Conservation (phyloP, 371 early-diverging fungal genomes). For the Rhizopus microsporus region DNA sequence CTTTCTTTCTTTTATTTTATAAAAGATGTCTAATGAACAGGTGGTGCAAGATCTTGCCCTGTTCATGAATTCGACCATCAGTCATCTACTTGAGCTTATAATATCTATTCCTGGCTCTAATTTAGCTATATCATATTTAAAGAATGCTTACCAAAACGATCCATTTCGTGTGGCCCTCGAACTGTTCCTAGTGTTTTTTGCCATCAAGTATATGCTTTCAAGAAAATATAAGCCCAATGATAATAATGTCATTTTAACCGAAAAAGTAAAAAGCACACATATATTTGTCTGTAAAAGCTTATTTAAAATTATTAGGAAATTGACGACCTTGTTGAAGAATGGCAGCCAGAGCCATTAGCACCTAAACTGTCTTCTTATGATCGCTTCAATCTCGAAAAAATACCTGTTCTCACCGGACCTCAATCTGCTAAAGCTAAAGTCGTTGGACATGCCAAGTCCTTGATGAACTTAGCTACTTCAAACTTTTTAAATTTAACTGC, state of each 20-base stretch:
- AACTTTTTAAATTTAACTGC: constrained; percentile 87
- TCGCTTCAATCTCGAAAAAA: constrained; percentile 76
- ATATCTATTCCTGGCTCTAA: constrained; percentile 74
- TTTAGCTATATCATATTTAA: constrained; percentile 80
- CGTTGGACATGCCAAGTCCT: constrained; percentile 52
- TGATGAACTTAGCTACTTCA: constrained; percentile 83
- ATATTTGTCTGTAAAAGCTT: neutral
- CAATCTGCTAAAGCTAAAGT: constrained; percentile 62
- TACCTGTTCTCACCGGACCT: constrained; percentile 74
- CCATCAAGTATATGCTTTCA: constrained; percentile 85
- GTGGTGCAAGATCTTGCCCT: constrained; percentile 32
- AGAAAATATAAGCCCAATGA: constrained; percentile 86
- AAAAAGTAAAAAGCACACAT: constrained; percentile 60
- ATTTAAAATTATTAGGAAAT: constrained; percentile 19
- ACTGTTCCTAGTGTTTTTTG: constrained; percentile 82
- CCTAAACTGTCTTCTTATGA: constrained; percentile 74
- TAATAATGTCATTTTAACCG: constrained; percentile 80
- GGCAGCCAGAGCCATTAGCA: constrained; percentile 97
- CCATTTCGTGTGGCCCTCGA: constrained; percentile 92
- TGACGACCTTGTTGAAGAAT: constrained; percentile 93
- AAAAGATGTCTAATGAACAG: constrained; percentile 1
- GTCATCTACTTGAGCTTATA: constrained; percentile 41
- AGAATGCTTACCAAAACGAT: constrained; percentile 95
- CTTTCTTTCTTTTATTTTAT: neutral
- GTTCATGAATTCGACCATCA: constrained; percentile 50